A percentile compares a stretch with the other conserved stretches of the same genome.
Evolutionary conservation across 2,329 filamentous ascomycete genomes (phyloP).

Genomic region (Neofusicoccum sp.): DNA sequence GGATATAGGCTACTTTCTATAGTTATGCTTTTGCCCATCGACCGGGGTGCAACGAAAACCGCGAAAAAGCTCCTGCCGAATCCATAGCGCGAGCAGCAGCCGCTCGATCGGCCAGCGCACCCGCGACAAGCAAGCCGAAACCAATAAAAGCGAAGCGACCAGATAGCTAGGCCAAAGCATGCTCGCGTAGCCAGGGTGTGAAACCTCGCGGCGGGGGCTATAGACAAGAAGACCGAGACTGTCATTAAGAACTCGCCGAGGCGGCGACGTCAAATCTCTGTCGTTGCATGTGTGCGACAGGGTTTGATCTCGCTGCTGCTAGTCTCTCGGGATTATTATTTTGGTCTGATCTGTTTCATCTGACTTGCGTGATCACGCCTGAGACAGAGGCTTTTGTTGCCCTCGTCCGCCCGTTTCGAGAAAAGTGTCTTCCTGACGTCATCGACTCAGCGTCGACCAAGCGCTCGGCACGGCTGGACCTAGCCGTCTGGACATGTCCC

Average conservation of each 20-base stretch:
- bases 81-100: background rate
- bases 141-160: background rate
- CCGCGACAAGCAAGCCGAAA: background rate
- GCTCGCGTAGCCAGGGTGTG: background rate
- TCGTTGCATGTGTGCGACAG: constrained; percentile 12
- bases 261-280: background rate
- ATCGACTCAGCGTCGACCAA: background rate
- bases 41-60: constrained; percentile 3
- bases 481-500: background rate
- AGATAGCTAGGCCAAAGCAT: background rate
- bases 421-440: constrained; percentile 3
- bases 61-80: constrained; percentile 1
- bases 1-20: constrained; percentile 6
- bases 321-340: background rate
- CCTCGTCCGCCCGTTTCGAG: background rate
- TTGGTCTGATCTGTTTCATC: constrained; percentile 10
- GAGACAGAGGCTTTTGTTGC: background rate
- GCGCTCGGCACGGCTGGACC: background rate
- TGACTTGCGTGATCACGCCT: constrained; percentile 7
- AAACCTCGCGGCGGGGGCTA: background rate
- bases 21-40: constrained; percentile 13
- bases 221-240: background rate
- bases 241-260: background rate
- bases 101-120: background rate
- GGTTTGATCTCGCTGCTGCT: background rate